Base-by-base conservation (phyloP, 257 asterid species). In the Plantago ovata region DNA sequence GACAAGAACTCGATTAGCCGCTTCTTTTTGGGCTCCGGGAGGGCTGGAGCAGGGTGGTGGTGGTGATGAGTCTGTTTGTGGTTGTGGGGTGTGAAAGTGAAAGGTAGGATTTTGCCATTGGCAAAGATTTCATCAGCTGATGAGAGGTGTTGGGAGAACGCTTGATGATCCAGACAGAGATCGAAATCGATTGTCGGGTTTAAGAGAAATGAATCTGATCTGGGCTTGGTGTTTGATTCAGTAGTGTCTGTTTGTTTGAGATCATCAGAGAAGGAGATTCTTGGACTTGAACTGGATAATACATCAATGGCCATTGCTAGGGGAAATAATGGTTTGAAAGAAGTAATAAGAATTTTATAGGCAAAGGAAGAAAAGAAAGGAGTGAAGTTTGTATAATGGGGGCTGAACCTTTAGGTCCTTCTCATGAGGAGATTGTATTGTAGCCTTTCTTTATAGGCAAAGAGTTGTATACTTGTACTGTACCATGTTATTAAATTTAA, bases 111-210 rank as follows among this genome's bases (percentile, higher is more conserved):
- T 72, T 75, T 81, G 65, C 97, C 97, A 44, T 89, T 56, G 74
- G 94, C 74, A 64, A 89, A 89, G 58, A 89, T 76, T 68, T 89
- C 95, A 59, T 89, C 97, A 2, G 97, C 97, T 0, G 97, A 73
- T 0, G 95, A 78, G 22, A 81, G 61, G 41, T 72, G 62, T 14
- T 63, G 73, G 6, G 75, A 32, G 64, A 60, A 57, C 60, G 47
- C 56, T 13, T 66, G 79, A 33, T 66, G 79, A 33, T 48, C 47
- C 51, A 70, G 51, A 79, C 70, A 73, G 87, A 86, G 72, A 50
- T 86, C 81, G 70, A 87, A 84, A 69, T 82, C 92, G 64, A 82
- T 63, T 7, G 81, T 61, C 48, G 89, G 71, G 54, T 83, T 81
- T 24, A 79, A 21, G 13, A 74, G 56, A 15, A 50, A 50, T 12